Conservation (phyloP, 768 basidiomycete genomes). For the Boletus rex-veris region DNA sequence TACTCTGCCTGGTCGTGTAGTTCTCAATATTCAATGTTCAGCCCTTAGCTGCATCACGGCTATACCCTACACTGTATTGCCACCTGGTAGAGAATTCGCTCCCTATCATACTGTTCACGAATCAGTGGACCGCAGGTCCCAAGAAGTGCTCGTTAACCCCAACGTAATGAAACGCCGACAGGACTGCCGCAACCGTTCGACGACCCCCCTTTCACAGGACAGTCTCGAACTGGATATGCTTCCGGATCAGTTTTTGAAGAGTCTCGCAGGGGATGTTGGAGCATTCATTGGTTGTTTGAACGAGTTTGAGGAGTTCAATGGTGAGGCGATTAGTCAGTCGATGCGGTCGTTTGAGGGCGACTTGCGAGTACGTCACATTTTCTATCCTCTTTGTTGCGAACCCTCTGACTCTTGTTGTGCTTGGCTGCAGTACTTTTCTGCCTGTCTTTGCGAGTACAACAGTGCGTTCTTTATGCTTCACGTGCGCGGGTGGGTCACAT, state of each 20-base stretch:
- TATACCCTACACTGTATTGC: too few relatives aligned
- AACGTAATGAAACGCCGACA: slow-evolving; percentile 29
- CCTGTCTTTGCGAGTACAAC: slow-evolving; percentile 44
- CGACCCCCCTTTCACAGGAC: slow-evolving; percentile 34
- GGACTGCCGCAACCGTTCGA: slow-evolving; percentile 34
- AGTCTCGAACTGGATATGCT: slow-evolving; percentile 45
- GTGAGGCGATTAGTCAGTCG: slow-evolving; percentile 47
- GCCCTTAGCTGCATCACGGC: too few relatives aligned
- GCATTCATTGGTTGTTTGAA: slow-evolving; percentile 47
- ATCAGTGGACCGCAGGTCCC: too few relatives aligned
- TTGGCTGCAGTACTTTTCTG: slow-evolving; percentile 45
- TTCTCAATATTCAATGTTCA: too few relatives aligned
- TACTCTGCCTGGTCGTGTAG: too few relatives aligned
- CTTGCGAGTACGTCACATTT: slow-evolving; percentile 34
- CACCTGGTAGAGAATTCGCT: too few relatives aligned
- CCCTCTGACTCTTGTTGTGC: not conserved
- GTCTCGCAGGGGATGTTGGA: slow-evolving; percentile 44
- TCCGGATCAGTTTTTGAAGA: slow-evolving; percentile 42
- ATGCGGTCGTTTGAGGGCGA: slow-evolving; percentile 47
- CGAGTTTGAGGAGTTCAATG: slow-evolving; percentile 54
- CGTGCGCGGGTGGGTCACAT: not conserved
- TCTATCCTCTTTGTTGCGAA: not conserved
- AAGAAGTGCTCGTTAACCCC: slow-evolving; percentile 32
- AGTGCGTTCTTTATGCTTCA: slow-evolving; percentile 21
- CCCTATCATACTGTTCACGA: too few relatives aligned